These are phyloP conservation scores for Debaryomyces sp. DNA, from an alignment of 1,139 yeast genomes.

Conservation along the genomic window DNA sequence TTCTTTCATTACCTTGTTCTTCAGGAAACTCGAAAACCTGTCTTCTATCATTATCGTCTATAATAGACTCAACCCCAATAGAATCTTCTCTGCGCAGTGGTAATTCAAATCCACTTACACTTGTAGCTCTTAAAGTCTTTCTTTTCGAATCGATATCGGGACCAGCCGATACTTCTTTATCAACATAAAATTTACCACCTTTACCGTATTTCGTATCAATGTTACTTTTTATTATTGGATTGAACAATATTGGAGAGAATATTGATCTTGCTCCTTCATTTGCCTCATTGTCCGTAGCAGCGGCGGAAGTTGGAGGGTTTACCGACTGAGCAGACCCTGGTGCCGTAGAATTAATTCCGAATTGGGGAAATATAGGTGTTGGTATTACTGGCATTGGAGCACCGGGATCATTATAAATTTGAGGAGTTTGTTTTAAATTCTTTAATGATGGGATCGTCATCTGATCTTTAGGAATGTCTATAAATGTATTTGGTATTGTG, in stretches of 20 bases:
- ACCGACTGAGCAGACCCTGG: conserved; percentile 17
- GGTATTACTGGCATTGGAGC: conserved; percentile 71
- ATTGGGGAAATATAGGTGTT: conserved; percentile 52
- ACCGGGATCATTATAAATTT: conserved; percentile 77
- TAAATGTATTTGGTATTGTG: conserved; percentile 16
- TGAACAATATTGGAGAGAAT: conserved; percentile 79
- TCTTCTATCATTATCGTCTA: conserved; percentile 8
- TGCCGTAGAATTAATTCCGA: conserved; percentile 9
- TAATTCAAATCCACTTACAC: conserved; percentile 40
- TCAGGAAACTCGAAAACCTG: conserved; percentile 17
- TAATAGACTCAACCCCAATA: background rate
- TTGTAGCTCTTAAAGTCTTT: conserved; percentile 39
- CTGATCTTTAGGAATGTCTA: conserved; percentile 62
- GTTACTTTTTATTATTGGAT: conserved; percentile 72
- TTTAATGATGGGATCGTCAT: conserved; percentile 39
- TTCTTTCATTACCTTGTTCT: conserved; percentile 25
- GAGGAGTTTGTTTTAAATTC: conserved; percentile 29
- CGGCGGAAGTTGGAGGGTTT: conserved; percentile 16
- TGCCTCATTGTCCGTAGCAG: conserved; percentile 11
- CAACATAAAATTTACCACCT: conserved; percentile 83
- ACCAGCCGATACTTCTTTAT: conserved; percentile 31
- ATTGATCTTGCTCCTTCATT: conserved; percentile 40
- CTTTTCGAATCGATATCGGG: conserved; percentile 26
- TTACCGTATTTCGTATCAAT: conserved; percentile 82
- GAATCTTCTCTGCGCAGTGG: conserved; percentile 17